Evolutionary conservation across 257 asterid species (phyloP).

Genomic region (Ehretia macrophylla): DNA sequence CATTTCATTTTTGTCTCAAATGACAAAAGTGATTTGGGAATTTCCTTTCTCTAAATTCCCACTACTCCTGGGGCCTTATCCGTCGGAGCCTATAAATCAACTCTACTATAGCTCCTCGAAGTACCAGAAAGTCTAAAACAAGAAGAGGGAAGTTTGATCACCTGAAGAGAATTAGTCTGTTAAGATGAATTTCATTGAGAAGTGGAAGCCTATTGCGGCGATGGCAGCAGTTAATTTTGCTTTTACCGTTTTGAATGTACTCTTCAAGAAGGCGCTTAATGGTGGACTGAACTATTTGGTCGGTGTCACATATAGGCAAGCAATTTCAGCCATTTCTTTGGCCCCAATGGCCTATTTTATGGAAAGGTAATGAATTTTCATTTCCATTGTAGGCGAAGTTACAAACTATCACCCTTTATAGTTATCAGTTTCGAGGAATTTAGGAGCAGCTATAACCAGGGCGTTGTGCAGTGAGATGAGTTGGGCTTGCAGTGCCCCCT

Average conservation of each 20-base stretch:
- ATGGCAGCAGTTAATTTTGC: conserved; percentile 43
- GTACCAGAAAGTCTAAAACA: too few species aligned
- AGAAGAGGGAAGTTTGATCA: too few species aligned
- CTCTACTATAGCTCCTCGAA: too few species aligned
- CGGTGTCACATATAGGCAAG: conserved; percentile 47
- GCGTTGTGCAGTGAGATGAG: too few species aligned
- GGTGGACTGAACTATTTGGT: conserved; percentile 41
- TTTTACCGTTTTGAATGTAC: conserved; percentile 35
- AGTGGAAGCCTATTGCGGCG: conserved; percentile 37
- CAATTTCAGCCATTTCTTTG: conserved; percentile 40
- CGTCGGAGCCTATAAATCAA: too few species aligned
- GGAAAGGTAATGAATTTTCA: conserved; percentile 41
- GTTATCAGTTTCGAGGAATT: neutral
- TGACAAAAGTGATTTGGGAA: too few species aligned
- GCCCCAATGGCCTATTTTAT: conserved; percentile 47
- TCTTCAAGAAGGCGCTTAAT: conserved; percentile 43
- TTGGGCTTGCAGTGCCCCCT: too few species aligned
- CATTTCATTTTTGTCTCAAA: too few species aligned
- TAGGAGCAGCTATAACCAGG: too few species aligned
- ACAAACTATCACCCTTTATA: neutral
- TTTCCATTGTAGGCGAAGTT: neutral
- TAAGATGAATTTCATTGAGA: conserved; percentile 2
- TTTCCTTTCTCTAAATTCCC: neutral
- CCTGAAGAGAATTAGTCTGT: too few species aligned
- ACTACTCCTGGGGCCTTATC: too few species aligned